Conservation (phyloP, 2,329 filamentous ascomycete genomes). For the Coleophoma eucalyptorum region DNA sequence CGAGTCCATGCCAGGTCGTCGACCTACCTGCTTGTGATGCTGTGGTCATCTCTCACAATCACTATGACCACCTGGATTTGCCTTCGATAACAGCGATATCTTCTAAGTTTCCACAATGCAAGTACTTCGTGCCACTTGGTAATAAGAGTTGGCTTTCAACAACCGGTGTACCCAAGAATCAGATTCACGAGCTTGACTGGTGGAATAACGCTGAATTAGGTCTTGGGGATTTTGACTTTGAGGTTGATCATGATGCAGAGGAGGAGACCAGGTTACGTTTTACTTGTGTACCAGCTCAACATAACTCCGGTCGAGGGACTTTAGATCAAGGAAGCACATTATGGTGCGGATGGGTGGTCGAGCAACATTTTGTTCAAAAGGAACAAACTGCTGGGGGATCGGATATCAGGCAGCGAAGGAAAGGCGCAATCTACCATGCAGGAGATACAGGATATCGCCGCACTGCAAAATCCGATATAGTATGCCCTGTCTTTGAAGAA, state of each 20-base stretch:
- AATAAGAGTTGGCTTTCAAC: conserved; percentile 75
- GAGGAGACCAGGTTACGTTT: conserved; percentile 34
- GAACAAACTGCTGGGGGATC: conserved; percentile 31
- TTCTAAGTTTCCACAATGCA: conserved; percentile 57
- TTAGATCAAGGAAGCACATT: conserved; percentile 70
- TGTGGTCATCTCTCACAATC: conserved; percentile 75
- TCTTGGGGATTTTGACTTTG: conserved; percentile 34
- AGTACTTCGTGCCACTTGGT: conserved; percentile 84
- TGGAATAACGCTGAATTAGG: conserved; percentile 77
- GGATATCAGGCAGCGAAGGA: conserved; percentile 54
- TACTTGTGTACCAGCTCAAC: conserved; percentile 78
- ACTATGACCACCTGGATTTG: conserved; percentile 87
- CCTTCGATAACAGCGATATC: conserved; percentile 67
- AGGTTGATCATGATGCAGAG: conserved; percentile 54
- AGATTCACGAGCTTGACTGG: conserved; percentile 86
- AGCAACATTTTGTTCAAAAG: conserved; percentile 21
- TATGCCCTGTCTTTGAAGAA: conserved; percentile 79
- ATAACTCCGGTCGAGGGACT: conserved; percentile 64
- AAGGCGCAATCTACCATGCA: conserved; percentile 83
- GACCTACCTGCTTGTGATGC: conserved; percentile 74
- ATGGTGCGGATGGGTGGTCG: conserved; percentile 83
- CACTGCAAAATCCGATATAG: conserved; percentile 62
- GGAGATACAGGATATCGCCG: conserved; percentile 61
- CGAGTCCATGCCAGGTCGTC: conserved; percentile 67
- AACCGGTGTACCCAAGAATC: conserved; percentile 57